Base-by-base conservation (phyloP, 805 yeast species). In the Saccharomycopsis babjevae region DNA sequence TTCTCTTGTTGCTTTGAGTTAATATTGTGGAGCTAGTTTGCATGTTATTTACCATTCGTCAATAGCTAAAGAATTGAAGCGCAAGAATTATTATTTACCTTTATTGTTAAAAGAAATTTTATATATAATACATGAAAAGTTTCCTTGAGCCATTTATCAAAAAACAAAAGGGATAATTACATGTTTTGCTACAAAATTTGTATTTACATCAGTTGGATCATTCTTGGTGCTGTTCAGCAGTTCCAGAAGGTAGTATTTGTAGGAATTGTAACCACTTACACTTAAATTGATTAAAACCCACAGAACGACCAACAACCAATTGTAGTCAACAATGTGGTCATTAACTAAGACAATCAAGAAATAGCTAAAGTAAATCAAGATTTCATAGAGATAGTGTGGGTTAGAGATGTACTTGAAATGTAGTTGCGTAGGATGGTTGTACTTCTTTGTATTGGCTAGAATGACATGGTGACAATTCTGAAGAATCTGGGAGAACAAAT, bases 331-430 rank as follows among this genome's bases (percentile, higher is more conserved):
- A 32, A 30, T 5, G 4, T 10, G 16, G 42, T 18, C 46, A 20
- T 46, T 15, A 34, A 34, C 50, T 10, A 32, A 34, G 18, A 58
- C 38, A n/a, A 50, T 22, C 20, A 55, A 32, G 25, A 40, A 43
- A 2, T 56, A 18, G 16, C 36, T 38, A 13, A 57, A n/a, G 66
- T 88, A 88, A 1, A 88, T 77, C 40, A 79, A 32, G 6, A 84
- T 73, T 68, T 88, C 96, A 69, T 85, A 86, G 20, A 83, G 72
- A 66, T 87, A 88, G 70, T 88, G 96, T 0, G 93, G 86, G 65
- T 86, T 81, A 18, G 83, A 74, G 1, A 80, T 74, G n/a, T 69
- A 69, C 52, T 70, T 70, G 68, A 86, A 86, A 56, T 82, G 64
- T 1, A 84, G 77, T 40, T 72, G 69, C 1, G 67, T 69, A 1